Evolutionary conservation across 1,284 basidiomycete species (phyloP), one percentile per base, ranked within the genome.

Genomic region (Leccinum cinnamomeum): DNA sequence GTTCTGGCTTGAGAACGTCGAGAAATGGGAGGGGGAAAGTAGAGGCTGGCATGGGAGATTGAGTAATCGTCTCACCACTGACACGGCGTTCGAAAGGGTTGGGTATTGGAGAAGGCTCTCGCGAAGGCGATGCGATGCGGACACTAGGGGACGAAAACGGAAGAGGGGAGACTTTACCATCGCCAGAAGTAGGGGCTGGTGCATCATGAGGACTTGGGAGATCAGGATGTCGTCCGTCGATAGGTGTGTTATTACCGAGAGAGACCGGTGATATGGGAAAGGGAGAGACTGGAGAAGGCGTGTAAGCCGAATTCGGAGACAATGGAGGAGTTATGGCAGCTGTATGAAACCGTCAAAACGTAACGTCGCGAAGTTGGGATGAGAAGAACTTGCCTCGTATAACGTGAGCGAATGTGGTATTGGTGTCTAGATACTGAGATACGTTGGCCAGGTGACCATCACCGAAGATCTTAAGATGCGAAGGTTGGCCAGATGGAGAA

Each of bases 381-480:
- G 25, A 58, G 57, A n/a, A 54, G 30, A 54, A 67, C 81, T 77
- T 70, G 81, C 83, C 75, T 68, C 76, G 76, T 50, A 77, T 69
- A 50, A 67, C 69, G 51, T 66, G 64, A 51, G 55, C 55, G 51
- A 68, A 58, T 20, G 76, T 72, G 46, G 77, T 70, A 64, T 78
- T 78, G 56, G 84, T 85, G 67, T 88, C 84, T 53, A 89, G 76
- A 68, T 79, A 83, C 25, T 77, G 78, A 16, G 84, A 84, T 14
- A 78, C 74, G 65, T 83, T 82, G 23, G 77, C 72, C 18, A 81
- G 68, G 55, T 75, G 71, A 44, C 75, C 76, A 68, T 75, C 75
- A 70, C 76, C 75, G 11, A 46, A 41, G 39, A 58, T 5, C 3
- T 48, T 48, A 20, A 18, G 12, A 35, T 48, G 57, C 7, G 39